Evolutionary conservation across 2,329 filamentous ascomycete species (phyloP), one percentile per base, ranked within the genome.

Genomic region (Colletotrichum sp.): DNA sequence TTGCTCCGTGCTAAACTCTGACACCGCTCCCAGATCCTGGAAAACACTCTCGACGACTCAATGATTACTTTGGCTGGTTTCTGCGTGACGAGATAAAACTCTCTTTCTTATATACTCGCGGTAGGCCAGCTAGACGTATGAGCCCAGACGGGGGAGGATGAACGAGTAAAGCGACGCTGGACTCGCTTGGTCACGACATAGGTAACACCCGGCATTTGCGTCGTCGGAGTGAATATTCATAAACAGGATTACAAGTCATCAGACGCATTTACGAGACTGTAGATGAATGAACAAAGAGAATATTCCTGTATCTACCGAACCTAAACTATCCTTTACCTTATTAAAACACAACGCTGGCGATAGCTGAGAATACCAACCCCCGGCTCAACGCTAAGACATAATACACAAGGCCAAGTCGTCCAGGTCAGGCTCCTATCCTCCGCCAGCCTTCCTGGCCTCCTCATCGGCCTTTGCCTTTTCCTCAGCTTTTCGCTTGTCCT

Each of bases 401-500:
- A 13, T 58, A 68, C 66, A 60, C 21, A 43, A 58, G 52, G 32
- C 21, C 26, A 36, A 63, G 28, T 63, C 30, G 16, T 68, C 24
- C 24, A 32, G 32, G 21, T 30, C 21, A 28, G 21, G 55, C 66
- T 38, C 32, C 34, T 74, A 74, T 66, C 72, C 72, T 16, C 72
- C 72, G 7, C 72, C 72, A 8, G 72, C 72, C 72, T 74, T 75
- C 68, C 52, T 72, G 61, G 68, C 52, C 24, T 61, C 55, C n/a
- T 68, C 66, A 21, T 68, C 66, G 52, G 55, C 72, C 55, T 74
- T 70, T 52, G 70, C 72, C 24, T 67, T 72, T n/a, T 67, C 58
- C 18, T 71, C 69, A 12, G 67, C 72, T 21, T 58, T 58, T 36
- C 43, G 61, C 48, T 71, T 66, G 38, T 68, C 67, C 32, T 74